phyloP scores from a whole-genome alignment of 208 protist genomes.

The Tritrichomonas foetus region DNA sequence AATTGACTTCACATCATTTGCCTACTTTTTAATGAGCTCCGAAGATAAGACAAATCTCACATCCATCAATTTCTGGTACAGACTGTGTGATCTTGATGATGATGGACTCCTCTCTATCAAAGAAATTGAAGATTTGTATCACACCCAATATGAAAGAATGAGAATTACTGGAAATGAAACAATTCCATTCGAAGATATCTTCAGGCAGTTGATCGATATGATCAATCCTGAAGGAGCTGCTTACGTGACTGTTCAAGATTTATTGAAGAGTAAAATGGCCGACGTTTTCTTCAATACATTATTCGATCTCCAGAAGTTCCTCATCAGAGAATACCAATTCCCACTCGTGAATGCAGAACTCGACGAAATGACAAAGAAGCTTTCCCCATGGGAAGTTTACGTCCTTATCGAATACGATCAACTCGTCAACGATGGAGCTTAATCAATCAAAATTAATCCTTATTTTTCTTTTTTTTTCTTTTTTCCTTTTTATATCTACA shows the following conservation, averaged over 20 bases:
- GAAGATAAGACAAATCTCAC: constrained; percentile 27
- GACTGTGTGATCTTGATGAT: constrained; percentile 30
- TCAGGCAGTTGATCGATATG: neutral
- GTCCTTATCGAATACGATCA: constrained; percentile 14
- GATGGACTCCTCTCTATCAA: neutral
- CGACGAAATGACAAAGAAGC: neutral
- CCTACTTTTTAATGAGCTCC: neutral
- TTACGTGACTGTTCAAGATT: neutral
- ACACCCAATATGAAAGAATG: neutral
- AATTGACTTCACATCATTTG: neutral
- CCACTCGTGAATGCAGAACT: neutral
- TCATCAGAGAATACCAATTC: neutral
- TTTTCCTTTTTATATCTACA: too few species aligned
- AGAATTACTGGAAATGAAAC: constrained; percentile 34
- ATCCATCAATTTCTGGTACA: constrained; percentile 28
- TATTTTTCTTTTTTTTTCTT: too few species aligned
- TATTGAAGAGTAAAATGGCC: neutral
- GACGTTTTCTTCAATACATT: constrained; percentile 24
- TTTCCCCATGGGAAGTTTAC: constrained; percentile 21
- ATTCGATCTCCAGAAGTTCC: constrained; percentile 32
- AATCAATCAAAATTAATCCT: too few species aligned
- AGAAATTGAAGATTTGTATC: neutral
- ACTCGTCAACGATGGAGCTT: constrained; percentile 22
- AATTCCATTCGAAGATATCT: constrained; percentile 20
- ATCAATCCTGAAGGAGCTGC: neutral